Conservation (phyloP, 352 stramenopile genomes). For the Globisporangium nagaii region DNA sequence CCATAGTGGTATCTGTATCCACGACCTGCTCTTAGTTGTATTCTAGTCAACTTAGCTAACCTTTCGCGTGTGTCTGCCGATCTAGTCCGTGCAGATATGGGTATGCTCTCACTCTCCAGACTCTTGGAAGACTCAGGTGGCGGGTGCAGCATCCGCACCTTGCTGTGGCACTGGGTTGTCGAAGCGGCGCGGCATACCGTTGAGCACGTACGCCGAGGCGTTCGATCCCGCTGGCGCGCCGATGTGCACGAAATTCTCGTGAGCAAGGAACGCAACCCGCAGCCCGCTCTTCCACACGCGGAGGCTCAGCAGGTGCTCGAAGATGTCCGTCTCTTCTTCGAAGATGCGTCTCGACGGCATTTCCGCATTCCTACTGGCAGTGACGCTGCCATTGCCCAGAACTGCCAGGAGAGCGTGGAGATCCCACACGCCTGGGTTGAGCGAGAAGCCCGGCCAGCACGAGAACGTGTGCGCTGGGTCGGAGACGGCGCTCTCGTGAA, state of each 20-base stretch:
- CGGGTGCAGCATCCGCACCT: neutral
- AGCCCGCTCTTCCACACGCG: conserved; percentile 25
- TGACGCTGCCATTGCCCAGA: neutral
- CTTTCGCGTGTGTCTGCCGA: too few species aligned
- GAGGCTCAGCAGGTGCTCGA: conserved; percentile 29
- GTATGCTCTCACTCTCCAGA: too few species aligned
- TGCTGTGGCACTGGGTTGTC: conserved; percentile 1
- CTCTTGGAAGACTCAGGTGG: too few species aligned
- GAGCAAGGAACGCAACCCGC: conserved; percentile 18
- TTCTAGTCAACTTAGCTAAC: neutral
- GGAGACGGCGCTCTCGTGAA: conserved; percentile 47
- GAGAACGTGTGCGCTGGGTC: conserved; percentile 31
- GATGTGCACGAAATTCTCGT: conserved; percentile 20
- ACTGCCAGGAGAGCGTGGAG: conserved; percentile 8
- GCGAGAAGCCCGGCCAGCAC: conserved; percentile 61
- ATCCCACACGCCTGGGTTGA: conserved; percentile 59
- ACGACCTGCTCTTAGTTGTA: too few species aligned
- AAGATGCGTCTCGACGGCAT: conserved; percentile 13
- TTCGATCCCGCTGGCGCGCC: conserved; percentile 18
- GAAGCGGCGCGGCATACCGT: conserved; percentile 30
- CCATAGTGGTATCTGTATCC: too few species aligned
- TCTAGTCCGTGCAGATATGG: too few species aligned
- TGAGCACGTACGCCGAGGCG: conserved; percentile 37
- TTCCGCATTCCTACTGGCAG: too few species aligned
- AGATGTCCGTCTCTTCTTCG: conserved; percentile 20